Base-by-base conservation (phyloP, 176 grass and related monocot species). In the Phoenix dactylifera region DNA sequence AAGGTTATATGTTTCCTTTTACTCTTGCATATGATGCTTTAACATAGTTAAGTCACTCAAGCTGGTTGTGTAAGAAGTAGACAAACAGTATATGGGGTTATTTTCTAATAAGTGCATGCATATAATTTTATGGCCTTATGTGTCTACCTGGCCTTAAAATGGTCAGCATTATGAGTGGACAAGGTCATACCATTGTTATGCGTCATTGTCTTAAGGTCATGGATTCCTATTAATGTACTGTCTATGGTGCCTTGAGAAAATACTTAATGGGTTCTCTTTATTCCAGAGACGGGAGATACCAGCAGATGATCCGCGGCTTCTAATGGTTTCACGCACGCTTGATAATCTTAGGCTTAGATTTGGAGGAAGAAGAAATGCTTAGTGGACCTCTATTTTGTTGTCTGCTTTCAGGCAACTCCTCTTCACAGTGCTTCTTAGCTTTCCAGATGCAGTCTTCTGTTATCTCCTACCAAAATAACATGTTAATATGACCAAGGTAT, bases 221-320 rank as follows among this genome's bases (percentile, higher is more conserved):
- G 25, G 59, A 24, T 61, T 61, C 65, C 3, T 58, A 60, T 24
- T 59, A 65, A 3, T 67, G 16, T 23, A 20, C 50, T 20, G 52
- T 52, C 26, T 5, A 28, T 30, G 28, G 28, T 30, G 28, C 28
- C 28, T 30, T 30, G 35, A 44, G 35, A 14, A 44, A 44, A 44
- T 44, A 44, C 10, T 44, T 14, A 54, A 30, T 2, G 5, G 2
- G 30, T 49, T 17, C 15, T 73, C 57, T 23, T 78, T 35, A 54
- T 72, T 29, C 44, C 77, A 98, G 93, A 73, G 78, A 68, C 72
- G 93, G 50, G 84, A 98, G 80, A 91, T 98, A 63, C 93, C 93
- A 51, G 62, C 81, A 2, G 87, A 98, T 26, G 93, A 92, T 79
- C 87, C 84, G 55, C 75, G 93, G 7, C 78, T 86, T 73, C 10